Evolutionary conservation across 768 basidiomycete genomes (phyloP), one percentile per base, ranked within the genome.

Genomic region (Tricholoma hemisulphureum): DNA sequence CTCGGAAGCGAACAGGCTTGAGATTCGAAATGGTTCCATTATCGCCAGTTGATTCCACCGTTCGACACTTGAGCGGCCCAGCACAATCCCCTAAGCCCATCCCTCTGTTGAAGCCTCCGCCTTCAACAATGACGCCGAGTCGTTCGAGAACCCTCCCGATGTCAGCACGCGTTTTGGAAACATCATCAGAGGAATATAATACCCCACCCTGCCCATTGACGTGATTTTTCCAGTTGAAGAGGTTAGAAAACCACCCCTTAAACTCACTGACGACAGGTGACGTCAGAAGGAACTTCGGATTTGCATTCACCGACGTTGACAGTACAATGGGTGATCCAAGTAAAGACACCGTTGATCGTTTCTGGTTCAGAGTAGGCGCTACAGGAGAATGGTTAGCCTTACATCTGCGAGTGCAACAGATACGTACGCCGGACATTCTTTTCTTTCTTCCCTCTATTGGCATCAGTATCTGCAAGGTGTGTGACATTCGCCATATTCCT

Each of bases 221-320:
- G 54, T 84, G 83, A 29, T 80, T 78, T 67, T 91, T 94, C 91
- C 93, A 97, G 71, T 87, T 91, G 79, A 98, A 98, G 28, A 98
- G 77, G 63, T 91, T 96, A 20, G 93, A 91, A 73, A 98, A 95
- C 95, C 95, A 97, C 31, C 89, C 90, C 68, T 89, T 90, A 73
- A 92, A 86, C 70, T 92, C 91, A 57, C 87, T 87, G 13, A 89
- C 87, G 9, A 84, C 86, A n/a, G 89, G 89, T 14, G 89, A 85
- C 6, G 83, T 75, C 41, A 84, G 69, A 49, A 77, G 68, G 43
- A 74, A 73, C 54, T 67, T 71, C 26, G 70, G 57, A 10, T 69
- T 66, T 70, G 74, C 21, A 60, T 74, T 58, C 61, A 77, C 53
- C 63, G 75, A 73, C 24, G 77, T 73, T 18, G 77, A 75, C 53